A percentile compares a stretch with the other conserved stretches of the same genome.
Evolutionary conservation across 176 grass and related monocot species (phyloP).

Genomic region (Oryza meyeriana): DNA sequence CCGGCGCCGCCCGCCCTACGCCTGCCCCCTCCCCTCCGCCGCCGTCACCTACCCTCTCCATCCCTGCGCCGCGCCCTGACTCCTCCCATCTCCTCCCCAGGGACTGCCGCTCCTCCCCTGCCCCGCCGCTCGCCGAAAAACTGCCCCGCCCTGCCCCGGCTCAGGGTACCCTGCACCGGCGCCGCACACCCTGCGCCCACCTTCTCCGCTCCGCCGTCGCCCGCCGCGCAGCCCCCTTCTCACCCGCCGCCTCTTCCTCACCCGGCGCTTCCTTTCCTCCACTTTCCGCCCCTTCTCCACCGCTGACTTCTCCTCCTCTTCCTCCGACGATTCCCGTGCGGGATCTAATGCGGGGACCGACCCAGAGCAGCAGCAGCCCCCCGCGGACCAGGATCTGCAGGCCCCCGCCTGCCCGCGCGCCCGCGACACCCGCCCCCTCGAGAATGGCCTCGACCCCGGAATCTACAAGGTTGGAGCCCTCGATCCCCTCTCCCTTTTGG

Average conservation of each 20-base stretch:
- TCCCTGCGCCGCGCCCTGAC: too few species aligned
- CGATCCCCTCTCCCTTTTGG: background rate
- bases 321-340: background rate
- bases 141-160: too few species aligned
- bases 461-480: conserved; percentile 63
- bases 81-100: too few species aligned
- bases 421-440: conserved; percentile 54
- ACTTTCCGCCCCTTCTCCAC: conserved; percentile 29
- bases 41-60: too few species aligned
- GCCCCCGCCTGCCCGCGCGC: background rate
- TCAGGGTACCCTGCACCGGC: too few species aligned
- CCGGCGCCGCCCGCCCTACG: too few species aligned
- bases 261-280: conserved; percentile 24
- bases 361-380: background rate
- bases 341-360: conserved; percentile 29
- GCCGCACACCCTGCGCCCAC: too few species aligned
- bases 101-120: too few species aligned
- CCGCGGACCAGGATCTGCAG: conserved; percentile 11
- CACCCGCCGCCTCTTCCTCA: conserved; percentile 34
- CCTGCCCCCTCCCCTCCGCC: too few species aligned
- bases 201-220: too few species aligned
- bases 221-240: conserved; percentile 34
- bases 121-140: too few species aligned
- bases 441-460: conserved; percentile 82
- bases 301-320: background rate